Evolutionary conservation across 2,329 filamentous ascomycete species (phyloP), one percentile per base, ranked within the genome.

Genomic region (Aureobasidium sp.): DNA sequence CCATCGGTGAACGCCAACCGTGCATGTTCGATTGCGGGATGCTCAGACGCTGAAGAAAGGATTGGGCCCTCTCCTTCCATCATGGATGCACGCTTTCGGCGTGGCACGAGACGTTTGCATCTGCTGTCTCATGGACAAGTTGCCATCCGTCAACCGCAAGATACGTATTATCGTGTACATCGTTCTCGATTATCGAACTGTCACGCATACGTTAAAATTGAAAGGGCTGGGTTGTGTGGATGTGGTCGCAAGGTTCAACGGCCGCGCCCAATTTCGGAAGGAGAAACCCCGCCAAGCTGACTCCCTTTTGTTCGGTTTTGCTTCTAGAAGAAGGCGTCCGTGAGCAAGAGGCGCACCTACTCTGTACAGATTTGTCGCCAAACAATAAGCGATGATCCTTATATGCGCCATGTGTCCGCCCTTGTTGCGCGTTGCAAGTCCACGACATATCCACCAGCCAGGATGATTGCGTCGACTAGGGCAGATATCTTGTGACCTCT

Each of bases 1-100:
- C 60, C 60, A 53, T 53, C n/a, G 44, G 22, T 45, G 59, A 61
- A 61, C 60, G 49, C 52, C 60, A 47, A 56, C 60, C 60, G 60
- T 61, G 60, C 60, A 27, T 48, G 39, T 60, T 45, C 49, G 33
- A 54, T 61, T 61, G 60, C 42, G 60, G 60, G 60, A 61, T 56
- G 60, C 59, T 52, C 37, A 37, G 35, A 31, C 45, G 7, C 45
- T 48, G 45, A 9, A 42, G 22, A 61, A 37, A 52, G 47, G 22
- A 59, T 47, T 59, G 52, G 52, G 37, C 15, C 39, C 12, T 44
- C 22, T 48, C 24, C 42, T 27, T 50, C 19, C 29, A 60, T 49
- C 57, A 50, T 39, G 33, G 45, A 19, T 60, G 45, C 45, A 49
- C 45, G 57, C 57, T 60, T 60, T 60, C 57, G 57, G 57, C 57